These are phyloP conservation scores for Penicillium sp. DNA, from an alignment of 2,329 filamentous ascomycete species.

Conservation along the genomic window DNA sequence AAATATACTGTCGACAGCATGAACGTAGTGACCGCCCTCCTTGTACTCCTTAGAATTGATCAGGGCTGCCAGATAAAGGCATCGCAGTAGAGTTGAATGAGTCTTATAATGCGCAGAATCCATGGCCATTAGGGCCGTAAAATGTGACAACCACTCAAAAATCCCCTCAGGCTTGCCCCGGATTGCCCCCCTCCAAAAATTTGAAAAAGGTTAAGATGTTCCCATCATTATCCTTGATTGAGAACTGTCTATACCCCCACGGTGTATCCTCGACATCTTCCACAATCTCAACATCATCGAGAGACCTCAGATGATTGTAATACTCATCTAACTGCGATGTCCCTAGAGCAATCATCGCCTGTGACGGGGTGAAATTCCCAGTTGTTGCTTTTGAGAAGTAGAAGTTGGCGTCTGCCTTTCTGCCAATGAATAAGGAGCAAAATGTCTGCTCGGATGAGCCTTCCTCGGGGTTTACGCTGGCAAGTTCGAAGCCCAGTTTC, in stretches of 20 bases:
- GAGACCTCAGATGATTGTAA: conserved; percentile 9
- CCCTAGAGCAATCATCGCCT: conserved; percentile 22
- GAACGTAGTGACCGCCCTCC: too few relatives aligned
- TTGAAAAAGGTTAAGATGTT: too few relatives aligned
- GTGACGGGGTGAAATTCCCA: conserved; percentile 10
- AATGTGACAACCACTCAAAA: too few relatives aligned
- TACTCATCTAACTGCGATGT: conserved; percentile 21
- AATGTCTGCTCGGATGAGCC: conserved; percentile 14
- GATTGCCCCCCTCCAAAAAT: background rate
- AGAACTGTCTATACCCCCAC: conserved; percentile 6
- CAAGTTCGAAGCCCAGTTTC: conserved; percentile 21
- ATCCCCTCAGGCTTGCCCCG: background rate
- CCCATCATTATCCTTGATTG: background rate
- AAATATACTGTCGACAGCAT: too few relatives aligned
- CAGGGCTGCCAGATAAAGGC: too few relatives aligned
- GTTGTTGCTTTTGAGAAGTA: conserved; percentile 13
- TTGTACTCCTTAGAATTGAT: too few relatives aligned
- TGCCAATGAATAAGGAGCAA: conserved; percentile 21
- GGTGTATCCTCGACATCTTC: conserved; percentile 4
- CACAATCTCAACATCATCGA: background rate
- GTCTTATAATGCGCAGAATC: too few relatives aligned
- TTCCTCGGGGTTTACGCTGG: conserved; percentile 18
- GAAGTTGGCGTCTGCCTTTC: background rate
- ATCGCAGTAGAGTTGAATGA: too few relatives aligned
- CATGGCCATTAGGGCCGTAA: too few relatives aligned